Evolutionary conservation across 441 rosid genomes (phyloP), one percentile per base, ranked within the genome.

Genomic region (Capsella rubella): DNA sequence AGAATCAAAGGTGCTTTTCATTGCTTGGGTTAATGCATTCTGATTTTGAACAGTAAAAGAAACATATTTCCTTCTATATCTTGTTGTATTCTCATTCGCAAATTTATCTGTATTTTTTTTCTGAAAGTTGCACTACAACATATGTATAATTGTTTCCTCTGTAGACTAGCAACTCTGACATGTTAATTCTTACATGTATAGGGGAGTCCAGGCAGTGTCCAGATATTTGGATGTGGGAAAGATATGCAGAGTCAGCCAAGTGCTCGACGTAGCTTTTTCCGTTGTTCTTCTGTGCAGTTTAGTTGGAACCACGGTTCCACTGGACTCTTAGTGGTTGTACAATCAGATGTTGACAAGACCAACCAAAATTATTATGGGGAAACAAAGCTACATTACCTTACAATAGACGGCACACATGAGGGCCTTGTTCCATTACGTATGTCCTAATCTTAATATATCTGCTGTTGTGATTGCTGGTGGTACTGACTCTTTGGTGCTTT

Each of bases 121-220:
- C 68, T 60, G 68, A 12, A 61, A 62, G 55, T 39, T 54, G 76
- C 52, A 39, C 11, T 31, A 7, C 10, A 31, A 34, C 49, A 59
- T 10, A 21, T 51, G 55, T 59, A n/a, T 32, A 13, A 9, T 53
- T 18, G 37, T 37, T 46, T 69, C 43, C 12, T 31, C n/a, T 28
- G 49, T 67, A 34, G 55, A 40, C 32, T 52, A 62, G 65, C 60
- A 18, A 59, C 29, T 64, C 72, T 77, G 32, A 77, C 58, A 43
- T 71, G 37, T 72, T 52, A 14, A 47, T 39, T 11, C 62, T 53
- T 10, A n/a, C 49, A 74, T 35, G 45, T 79, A 70, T 63, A 94
- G 97, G 97, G 99, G 25, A 85, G 83, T 68, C 99, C 99, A 77
- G 97, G 89, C 54, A 90, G 95, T 79, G 91, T 94, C 77, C 97